Evolutionary conservation across 805 yeast species (phyloP), one percentile per base, ranked within the genome.

Genomic region (Metschnikowia sp.): DNA sequence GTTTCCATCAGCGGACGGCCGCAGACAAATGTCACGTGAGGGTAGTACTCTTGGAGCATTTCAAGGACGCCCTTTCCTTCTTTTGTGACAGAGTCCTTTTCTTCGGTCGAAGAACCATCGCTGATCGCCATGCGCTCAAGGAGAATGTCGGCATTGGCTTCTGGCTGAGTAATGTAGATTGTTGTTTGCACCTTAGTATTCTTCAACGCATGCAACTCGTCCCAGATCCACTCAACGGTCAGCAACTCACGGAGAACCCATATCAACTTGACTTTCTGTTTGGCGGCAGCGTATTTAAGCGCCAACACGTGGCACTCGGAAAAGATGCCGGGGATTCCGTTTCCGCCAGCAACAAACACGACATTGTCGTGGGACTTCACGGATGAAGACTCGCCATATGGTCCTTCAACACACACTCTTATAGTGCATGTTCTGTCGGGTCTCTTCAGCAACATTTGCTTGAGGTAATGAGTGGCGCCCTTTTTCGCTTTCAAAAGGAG

Each of bases 311-410:
- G 46, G 33, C 70, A 74, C 54, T 74, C 75, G 12, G 72, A 68
- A 36, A 69, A 64, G 30, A 74, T 64, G n/a, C 82, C 87, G 1
- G 92, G 83, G 44, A 86, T 70, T 45, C 94, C 94, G 45, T 82
- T 81, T 32, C 92, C 92, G 39, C 88, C 91, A 8, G 90, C 84
- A 26, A 86, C 53, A 38, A 83, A 72, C 5, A 84, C 72, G 5
- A 83, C 76, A 47, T 76, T 74, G 40, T 79, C 77, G 54, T 75
- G 83, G 36, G 69, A 64, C 31, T 68, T 63, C n/a, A 79, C 65
- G 2, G 82, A 76, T 3, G 78, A 60, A 2, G 75, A 52, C 30
- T 70, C 68, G 3, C 91, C 88, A 57, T 86, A 86, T 1, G 91
- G 89, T 1, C 92, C 91, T 58, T 86, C 92, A 7, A 70, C 58